Conservation (phyloP, 1,284 basidiomycete genomes). For the Ustilago bromivora region DNA sequence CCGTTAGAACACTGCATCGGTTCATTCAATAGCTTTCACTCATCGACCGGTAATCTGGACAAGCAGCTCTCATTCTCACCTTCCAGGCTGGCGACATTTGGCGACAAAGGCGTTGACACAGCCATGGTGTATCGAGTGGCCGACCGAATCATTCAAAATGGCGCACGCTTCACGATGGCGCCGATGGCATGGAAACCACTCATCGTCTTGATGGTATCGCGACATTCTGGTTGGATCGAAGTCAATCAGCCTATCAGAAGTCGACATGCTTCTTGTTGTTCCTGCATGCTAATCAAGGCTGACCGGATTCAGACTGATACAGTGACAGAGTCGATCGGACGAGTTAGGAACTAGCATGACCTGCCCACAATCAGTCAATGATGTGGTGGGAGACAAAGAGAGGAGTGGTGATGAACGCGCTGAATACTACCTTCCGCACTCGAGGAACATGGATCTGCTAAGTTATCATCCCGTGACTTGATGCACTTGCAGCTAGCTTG, state of each 20-base stretch:
- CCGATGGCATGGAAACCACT: background rate
- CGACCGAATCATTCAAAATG: background rate
- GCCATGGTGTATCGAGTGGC: background rate
- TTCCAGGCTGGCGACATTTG: background rate
- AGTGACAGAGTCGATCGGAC: background rate
- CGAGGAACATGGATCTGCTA: slow-evolving; percentile 7
- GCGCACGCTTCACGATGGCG: background rate
- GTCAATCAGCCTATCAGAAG: background rate
- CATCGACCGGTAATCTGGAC: background rate
- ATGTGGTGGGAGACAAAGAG: background rate
- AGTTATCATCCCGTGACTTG: background rate
- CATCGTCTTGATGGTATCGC: background rate
- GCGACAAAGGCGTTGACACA: background rate
- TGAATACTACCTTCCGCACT: slow-evolving; percentile 2
- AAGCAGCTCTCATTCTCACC: background rate
- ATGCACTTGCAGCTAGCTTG: background rate
- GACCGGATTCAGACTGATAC: background rate
- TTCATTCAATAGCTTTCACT: background rate
- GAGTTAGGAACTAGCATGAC: background rate
- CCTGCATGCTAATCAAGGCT: background rate
- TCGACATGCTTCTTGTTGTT: background rate
- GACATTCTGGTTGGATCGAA: background rate
- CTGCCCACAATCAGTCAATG: background rate
- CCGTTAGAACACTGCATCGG: background rate
- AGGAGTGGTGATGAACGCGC: background rate